Evolutionary conservation across 768 basidiomycete species (phyloP), one percentile per base, ranked within the genome.

Genomic region (Termitomyces sp.): DNA sequence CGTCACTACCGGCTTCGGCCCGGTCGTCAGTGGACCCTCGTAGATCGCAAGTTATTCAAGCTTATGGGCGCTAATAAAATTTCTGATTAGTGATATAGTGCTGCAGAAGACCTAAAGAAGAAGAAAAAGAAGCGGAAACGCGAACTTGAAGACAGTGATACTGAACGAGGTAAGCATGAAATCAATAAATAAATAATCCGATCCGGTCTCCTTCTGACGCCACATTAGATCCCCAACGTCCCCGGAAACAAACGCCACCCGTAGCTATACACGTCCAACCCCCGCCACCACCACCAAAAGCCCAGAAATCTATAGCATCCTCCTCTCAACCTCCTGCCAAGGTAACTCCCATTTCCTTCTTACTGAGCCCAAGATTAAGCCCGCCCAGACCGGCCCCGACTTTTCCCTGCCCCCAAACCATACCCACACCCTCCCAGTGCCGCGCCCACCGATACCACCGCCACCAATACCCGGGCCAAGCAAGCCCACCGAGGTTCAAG

Each of bases 121-220:
- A 89, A 87, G 75, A 90, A 89, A 74, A 90, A 91, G 73, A 92
- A 91, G 67, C 87, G 90, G 70, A 90, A 88, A 78, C 81, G 87
- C 55, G 89, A 89, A 40, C 75, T 78, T 9, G 83, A 81, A 40
- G 84, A 84, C n/a, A 87, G 86, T 61, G 89, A 91, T 60, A 69
- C 74, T 33, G 89, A 91, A 64, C 75, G 75, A 66, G 81, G 83
- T 82, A 69, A 38, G 48, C 1, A 5, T 15, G 14, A 19, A 43
- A 35, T 52, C 53, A 17, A 17, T 17, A 17, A 38, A 17, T 3
- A 38, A 37, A 14, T 7, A 38, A 38, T 0, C 14, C 37, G 10
- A 8, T 6, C 30, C 30, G 11, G 1, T 10, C 33, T 33, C 11
- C 52, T 33, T 57, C 40, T 45, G 41, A 47, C 57, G 42, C 56